Conservation (phyloP, 2,329 filamentous ascomycete genomes). For the Botrytis paeoniae region DNA sequence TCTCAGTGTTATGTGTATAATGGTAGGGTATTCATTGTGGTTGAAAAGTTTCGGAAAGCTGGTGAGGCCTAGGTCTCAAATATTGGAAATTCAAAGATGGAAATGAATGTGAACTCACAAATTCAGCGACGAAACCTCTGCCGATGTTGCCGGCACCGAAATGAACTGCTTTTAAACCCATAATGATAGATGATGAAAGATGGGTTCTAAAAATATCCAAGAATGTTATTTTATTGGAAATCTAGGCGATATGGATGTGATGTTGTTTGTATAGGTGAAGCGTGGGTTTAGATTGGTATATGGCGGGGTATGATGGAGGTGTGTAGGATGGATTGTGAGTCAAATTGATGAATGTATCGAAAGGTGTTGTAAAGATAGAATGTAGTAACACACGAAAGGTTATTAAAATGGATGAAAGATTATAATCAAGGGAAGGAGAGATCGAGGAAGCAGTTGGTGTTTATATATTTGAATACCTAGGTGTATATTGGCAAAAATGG, state of each 20-base stretch:
- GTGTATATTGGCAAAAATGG: not conserved
- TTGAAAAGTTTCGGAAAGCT: not conserved
- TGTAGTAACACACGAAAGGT: not conserved
- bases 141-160: slow-evolving; percentile 86
- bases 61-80: not conserved
- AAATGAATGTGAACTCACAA: not conserved
- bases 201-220: not conserved
- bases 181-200: slow-evolving; percentile 20
- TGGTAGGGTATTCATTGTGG: not conserved
- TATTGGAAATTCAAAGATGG: not conserved
- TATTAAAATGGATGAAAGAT: not conserved
- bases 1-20: no score
- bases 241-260: not conserved
- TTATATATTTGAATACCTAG: not conserved
- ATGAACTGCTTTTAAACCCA: slow-evolving; percentile 68
- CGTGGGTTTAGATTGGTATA: not conserved
- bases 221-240: not conserved
- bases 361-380: not conserved
- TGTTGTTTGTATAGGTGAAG: not conserved
- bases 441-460: not conserved
- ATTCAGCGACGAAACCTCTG: slow-evolving; percentile 37
- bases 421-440: not conserved
- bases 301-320: not conserved
- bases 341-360: not conserved
- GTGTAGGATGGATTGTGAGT: not conserved